Evolutionary conservation across 1,139 yeast species (phyloP), one percentile per base, ranked within the genome.

Genomic region (Meyerozyma guilliermondii): DNA sequence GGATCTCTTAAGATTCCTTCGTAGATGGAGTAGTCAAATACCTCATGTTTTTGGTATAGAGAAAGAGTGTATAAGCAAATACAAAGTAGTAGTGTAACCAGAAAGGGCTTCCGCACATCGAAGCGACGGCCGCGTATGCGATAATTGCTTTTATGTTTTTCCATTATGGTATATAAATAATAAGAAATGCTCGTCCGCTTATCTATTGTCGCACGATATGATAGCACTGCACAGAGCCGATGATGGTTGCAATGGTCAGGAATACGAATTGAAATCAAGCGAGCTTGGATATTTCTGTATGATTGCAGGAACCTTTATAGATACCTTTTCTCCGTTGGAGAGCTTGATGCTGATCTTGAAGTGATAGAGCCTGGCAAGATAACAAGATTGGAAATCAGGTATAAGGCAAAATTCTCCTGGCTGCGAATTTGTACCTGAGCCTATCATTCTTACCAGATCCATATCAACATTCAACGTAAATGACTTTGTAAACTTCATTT

Each of bases 371-470:
- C 76, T 50, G 2, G 71, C 59, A 46, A 66, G 43, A 29, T 60
- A 54, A 46, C 75, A 69, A 8, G 52, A 47, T 50, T 70, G 75
- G 49, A 69, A 70, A 39, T 65, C 71, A 0, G 76, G 76, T 4
- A 67, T 58, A 18, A 70, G 52, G 38, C 66, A 40, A 17, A 65
- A 62, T n/a, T 61, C 61, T n/a, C 24, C 36, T 3, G 34, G 18
- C 20, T 20, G 24, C 10, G 36, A 11, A 10, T 9, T 17, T 8
- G 35, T 31, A 14, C 36, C 36, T 7, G 36, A 20, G 2, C 23
- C 24, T 9, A 33, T n/a, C 26, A 33, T 11, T 14, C 33, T 11
- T 3, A 29, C 14, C 33, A 29, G 33, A 13, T 29, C 44, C 28
- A 60, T 46, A 40, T 63, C 65, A 3, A 63, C 47, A 17, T 48